Evolutionary conservation across 192 early-diverging fungal genomes (phyloP).

Genomic region (Lobosporangium transversale): DNA sequence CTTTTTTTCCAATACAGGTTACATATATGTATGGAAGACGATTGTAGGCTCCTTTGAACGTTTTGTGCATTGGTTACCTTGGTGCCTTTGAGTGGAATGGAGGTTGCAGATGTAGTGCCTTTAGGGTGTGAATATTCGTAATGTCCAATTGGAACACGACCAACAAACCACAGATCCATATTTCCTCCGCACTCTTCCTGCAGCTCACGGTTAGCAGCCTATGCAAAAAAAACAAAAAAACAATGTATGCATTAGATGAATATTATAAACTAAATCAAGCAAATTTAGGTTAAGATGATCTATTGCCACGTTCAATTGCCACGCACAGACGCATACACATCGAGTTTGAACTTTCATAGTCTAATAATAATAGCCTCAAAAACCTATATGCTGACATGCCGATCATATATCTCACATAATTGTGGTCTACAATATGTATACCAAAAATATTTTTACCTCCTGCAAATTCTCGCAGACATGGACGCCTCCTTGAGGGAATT

Average conservation of each 20-base stretch:
- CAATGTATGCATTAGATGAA: no score
- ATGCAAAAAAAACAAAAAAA: slow-evolving; percentile 8
- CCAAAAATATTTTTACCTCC: slow-evolving; percentile 68
- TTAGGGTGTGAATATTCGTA: slow-evolving; percentile 58
- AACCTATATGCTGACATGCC: no score
- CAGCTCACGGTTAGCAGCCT: slow-evolving; percentile 82
- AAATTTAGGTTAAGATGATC: no score
- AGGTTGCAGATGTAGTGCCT: slow-evolving; percentile 25
- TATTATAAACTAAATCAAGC: no score
- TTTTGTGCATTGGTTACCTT: slow-evolving; percentile 60
- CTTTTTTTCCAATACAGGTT: no score
- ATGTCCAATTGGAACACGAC: slow-evolving; percentile 83
- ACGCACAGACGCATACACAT: no score
- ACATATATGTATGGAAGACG: no score
- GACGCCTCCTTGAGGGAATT: slow-evolving; percentile 75
- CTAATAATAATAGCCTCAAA: no score
- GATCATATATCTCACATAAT: no score
- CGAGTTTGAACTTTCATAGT: no score
- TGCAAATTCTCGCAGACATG: slow-evolving; percentile 74
- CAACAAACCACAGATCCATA: slow-evolving; percentile 90
- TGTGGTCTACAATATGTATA: no score
- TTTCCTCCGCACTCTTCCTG: slow-evolving; percentile 74
- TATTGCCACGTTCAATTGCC: no score
- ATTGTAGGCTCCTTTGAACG: neutral
- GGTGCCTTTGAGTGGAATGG: slow-evolving; percentile 42